Percentiles rank a stretch among this genome's conserved stretches.
Evolutionary conservation across 768 basidiomycete genomes (phyloP).

Genomic region (Suillus sp.): DNA sequence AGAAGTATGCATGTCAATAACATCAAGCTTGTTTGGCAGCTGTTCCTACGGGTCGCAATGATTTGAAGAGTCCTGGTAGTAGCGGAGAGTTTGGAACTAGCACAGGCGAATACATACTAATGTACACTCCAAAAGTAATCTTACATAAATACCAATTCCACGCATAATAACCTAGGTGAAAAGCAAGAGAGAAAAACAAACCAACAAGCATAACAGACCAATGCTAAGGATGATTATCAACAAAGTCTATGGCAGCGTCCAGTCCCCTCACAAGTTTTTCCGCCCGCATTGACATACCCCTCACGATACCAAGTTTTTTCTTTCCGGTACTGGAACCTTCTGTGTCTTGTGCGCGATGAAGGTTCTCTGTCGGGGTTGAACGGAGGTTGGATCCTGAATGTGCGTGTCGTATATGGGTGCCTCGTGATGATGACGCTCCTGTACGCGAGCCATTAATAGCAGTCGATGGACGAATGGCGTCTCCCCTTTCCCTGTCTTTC

Average conservation of each 20-base stretch:
- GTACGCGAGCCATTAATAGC: neutral
- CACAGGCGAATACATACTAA: neutral
- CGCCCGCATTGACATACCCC: conserved; percentile 37
- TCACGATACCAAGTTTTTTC: conserved; percentile 31
- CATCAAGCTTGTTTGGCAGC: no score
- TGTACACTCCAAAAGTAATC: neutral
- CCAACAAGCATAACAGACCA: neutral
- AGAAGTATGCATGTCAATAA: no score
- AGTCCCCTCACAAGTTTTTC: conserved; percentile 39
- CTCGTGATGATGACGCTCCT: neutral
- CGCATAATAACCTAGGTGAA: neutral
- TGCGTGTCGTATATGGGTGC: conserved; percentile 21
- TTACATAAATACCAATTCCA: conserved; percentile 5
- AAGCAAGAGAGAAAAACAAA: neutral
- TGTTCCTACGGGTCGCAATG: no score
- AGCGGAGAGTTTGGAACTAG: no score
- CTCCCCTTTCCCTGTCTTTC: conserved; percentile 15
- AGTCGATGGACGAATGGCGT: conserved; percentile 5
- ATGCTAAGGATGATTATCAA: conserved; percentile 27
- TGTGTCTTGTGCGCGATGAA: conserved; percentile 9
- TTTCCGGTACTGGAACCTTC: conserved; percentile 30
- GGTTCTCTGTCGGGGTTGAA: conserved; percentile 15
- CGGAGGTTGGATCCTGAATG: conserved; percentile 32
- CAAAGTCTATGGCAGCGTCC: conserved; percentile 45
- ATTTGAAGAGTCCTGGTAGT: neutral